These are phyloP conservation scores for Trichoderma afroharzianum DNA, from an alignment of 2,329 filamentous ascomycete species.

Conservation along the genomic window DNA sequence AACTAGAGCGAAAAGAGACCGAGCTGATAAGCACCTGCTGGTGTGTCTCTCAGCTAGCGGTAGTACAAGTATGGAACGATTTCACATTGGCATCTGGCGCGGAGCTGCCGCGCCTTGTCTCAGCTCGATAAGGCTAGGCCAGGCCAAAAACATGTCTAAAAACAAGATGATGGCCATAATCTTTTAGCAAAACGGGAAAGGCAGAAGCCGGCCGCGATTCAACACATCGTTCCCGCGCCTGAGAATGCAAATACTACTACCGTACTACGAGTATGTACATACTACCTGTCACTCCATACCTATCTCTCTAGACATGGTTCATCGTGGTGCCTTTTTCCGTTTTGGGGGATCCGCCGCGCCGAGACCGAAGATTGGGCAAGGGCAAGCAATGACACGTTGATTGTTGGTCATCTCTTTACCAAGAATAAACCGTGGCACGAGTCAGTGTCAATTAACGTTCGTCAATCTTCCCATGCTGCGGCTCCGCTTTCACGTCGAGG, in stretches of 20 bases:
- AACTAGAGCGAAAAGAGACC: background rate
- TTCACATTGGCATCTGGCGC: background rate
- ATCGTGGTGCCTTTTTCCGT: background rate
- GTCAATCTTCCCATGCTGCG: background rate
- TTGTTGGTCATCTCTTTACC: background rate
- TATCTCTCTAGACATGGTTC: background rate
- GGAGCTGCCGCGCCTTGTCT: background rate
- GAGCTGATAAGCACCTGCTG: background rate
- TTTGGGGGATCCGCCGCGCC: background rate
- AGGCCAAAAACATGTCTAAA: background rate
- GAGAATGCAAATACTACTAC: background rate
- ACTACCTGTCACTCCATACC: background rate
- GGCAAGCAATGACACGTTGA: conserved; percentile 3
- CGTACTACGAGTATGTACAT: background rate
- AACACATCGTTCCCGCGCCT: background rate
- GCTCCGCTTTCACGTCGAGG: conserved; percentile 1
- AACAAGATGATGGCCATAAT: background rate
- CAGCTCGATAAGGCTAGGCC: background rate
- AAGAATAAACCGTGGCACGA: background rate
- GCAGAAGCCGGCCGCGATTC: background rate
- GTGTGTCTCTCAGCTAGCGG: background rate
- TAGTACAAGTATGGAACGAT: background rate
- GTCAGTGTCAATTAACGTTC: conserved; percentile 1
- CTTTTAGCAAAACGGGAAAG: background rate
- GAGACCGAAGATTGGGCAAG: background rate